Evolutionary conservation across 2,329 filamentous ascomycete species (phyloP).

Genomic region (Ascochyta pisi): DNA sequence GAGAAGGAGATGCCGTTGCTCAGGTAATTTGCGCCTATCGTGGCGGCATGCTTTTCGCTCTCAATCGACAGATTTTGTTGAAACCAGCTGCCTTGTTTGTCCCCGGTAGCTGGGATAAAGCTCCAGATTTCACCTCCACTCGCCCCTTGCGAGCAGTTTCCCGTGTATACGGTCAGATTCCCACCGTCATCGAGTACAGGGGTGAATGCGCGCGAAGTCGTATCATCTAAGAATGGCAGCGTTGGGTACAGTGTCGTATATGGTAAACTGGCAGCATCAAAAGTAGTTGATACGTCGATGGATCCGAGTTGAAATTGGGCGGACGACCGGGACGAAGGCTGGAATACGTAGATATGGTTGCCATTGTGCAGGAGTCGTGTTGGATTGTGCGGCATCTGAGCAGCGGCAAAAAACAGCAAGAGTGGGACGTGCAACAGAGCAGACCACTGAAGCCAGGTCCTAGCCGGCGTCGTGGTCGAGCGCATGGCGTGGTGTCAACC

Average conservation of each 20-base stretch:
- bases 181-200: conserved; percentile 72
- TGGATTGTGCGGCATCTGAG: conserved; percentile 75
- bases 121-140: conserved; percentile 69
- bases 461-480: conserved; percentile 3
- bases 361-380: conserved; percentile 71
- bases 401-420: conserved; percentile 24
- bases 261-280: conserved; percentile 57
- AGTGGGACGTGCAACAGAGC: conserved; percentile 11
- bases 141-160: conserved; percentile 68
- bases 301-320: conserved; percentile 64
- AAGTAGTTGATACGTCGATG: conserved; percentile 67
- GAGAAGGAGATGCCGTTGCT: conserved; percentile 72
- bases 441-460: conserved; percentile 5
- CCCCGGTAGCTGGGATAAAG: conserved; percentile 60
- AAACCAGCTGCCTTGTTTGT: conserved; percentile 61
- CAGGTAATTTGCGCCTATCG: conserved; percentile 63
- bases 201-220: conserved; percentile 66
- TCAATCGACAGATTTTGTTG: conserved; percentile 49
- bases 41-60: conserved; percentile 42
- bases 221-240: conserved; percentile 68
- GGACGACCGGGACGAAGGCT: conserved; percentile 57
- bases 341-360: conserved; percentile 73
- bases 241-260: conserved; percentile 60
- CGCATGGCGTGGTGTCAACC: conserved; percentile 11
- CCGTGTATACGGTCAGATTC: conserved; percentile 75